These are phyloP conservation scores for Geotrichum phurueaensis DNA, from an alignment of 1,139 yeast genomes.

Conservation along the genomic window DNA sequence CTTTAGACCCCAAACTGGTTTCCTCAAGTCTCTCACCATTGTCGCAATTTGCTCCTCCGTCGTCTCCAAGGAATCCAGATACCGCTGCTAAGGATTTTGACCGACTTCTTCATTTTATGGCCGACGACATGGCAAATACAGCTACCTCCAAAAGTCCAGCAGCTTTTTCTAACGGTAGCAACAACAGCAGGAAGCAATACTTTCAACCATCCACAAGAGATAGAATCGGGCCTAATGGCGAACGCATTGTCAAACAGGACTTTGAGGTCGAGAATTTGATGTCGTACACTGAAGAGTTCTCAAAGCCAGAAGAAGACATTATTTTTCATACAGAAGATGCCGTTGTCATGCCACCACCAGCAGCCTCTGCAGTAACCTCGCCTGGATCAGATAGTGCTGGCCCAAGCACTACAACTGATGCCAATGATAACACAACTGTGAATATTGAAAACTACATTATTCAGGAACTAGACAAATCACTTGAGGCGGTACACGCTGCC, in stretches of 20 bases:
- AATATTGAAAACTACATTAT: conserved; percentile 17
- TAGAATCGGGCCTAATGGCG: conserved; percentile 10
- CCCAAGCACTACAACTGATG: not conserved
- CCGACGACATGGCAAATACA: conserved; percentile 14
- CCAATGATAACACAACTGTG: not conserved
- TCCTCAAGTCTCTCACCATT: not conserved
- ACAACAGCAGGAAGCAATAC: not conserved
- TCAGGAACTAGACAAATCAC: conserved; percentile 36
- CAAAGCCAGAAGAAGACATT: conserved; percentile 14
- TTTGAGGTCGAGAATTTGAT: conserved; percentile 20
- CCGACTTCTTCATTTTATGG: conserved; percentile 19
- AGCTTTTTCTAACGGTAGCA: not conserved
- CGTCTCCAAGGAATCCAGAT: not conserved
- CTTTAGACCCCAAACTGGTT: conserved; percentile 13
- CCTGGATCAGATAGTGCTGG: not conserved
- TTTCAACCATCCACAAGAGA: conserved; percentile 10
- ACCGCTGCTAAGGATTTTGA: conserved; percentile 18
- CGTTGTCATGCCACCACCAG: not conserved
- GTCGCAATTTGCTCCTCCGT: not conserved
- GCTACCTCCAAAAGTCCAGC: not conserved
- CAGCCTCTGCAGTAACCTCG: not conserved
- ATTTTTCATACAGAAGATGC: conserved; percentile 15
- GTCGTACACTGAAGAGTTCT: conserved; percentile 14
- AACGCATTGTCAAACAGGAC: conserved; percentile 17
- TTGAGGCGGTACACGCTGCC: conserved; percentile 42